Percentiles rank a stretch among this genome's conserved stretches.
These are phyloP conservation scores for Ulota crispa DNA, from an alignment of 225 moss, liverwort and hornwort species.

Conservation along the genomic window DNA sequence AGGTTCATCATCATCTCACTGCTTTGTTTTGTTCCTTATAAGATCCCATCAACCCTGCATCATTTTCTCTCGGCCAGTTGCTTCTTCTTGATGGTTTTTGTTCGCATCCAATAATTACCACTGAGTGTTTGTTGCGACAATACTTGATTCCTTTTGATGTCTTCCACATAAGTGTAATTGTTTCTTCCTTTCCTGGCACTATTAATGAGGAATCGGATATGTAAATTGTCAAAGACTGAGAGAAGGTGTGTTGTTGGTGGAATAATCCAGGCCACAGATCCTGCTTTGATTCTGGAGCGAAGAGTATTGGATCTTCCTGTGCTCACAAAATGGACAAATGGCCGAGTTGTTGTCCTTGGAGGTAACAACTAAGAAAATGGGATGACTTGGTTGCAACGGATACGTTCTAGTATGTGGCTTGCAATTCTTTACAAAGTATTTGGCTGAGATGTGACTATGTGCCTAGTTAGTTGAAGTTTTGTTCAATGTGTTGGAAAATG, in stretches of 20 bases:
- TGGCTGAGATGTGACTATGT: neutral
- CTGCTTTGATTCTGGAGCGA: conserved; percentile 56
- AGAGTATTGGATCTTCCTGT: conserved; percentile 64
- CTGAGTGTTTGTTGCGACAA: neutral
- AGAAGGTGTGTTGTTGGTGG: conserved; percentile 7
- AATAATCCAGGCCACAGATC: conserved; percentile 49
- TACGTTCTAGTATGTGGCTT: neutral
- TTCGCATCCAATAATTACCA: conserved; percentile 4
- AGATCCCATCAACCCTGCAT: neutral
- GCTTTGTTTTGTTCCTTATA: neutral
- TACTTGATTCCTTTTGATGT: neutral
- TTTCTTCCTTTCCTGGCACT: neutral
- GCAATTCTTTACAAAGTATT: neutral
- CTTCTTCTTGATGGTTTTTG: neutral
- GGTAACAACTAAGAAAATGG: conserved; percentile 23
- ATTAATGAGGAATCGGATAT: neutral
- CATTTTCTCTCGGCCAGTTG: neutral
- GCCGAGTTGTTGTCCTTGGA: conserved; percentile 53
- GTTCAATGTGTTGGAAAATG: conserved; percentile 7
- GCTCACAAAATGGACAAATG: conserved; percentile 52
- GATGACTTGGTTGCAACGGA: neutral
- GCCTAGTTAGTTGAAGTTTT: conserved; percentile 5
- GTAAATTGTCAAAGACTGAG: neutral
- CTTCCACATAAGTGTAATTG: neutral
- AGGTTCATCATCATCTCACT: conserved; percentile 27